Percentiles rank a stretch among this genome's conserved stretches.
These are phyloP conservation scores for Phytophthora hybrid DNA, from an alignment of 352 stramenopile genomes.

Conservation along the genomic window DNA sequence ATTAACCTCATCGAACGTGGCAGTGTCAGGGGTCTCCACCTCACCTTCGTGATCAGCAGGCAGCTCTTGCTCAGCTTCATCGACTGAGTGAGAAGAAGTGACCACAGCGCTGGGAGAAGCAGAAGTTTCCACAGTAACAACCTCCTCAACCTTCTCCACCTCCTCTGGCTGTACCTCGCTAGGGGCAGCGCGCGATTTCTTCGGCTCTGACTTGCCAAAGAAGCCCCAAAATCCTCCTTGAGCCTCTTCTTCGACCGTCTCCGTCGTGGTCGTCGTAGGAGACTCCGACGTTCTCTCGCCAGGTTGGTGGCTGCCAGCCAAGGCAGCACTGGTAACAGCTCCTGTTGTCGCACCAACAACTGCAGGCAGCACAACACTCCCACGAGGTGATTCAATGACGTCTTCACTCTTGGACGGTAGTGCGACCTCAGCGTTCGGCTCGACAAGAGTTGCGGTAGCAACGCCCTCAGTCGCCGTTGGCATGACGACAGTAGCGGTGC, in stretches of 20 bases:
- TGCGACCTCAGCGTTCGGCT: neutral
- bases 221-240: constrained; percentile 35
- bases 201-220: constrained; percentile 31
- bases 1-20: neutral
- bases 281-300: neutral
- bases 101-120: neutral
- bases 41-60: constrained; percentile 4
- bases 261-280: neutral
- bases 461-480: neutral
- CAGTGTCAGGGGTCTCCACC: neutral
- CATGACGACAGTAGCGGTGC: neutral
- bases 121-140: neutral
- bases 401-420: neutral
- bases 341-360: neutral
- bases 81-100: neutral
- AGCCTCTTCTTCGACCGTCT: constrained; percentile 13
- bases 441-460: neutral
- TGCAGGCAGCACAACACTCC: no score
- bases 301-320: neutral
- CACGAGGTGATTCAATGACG: neutral
- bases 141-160: constrained; percentile 5
- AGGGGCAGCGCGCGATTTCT: neutral
- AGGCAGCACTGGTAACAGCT: neutral
- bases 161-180: constrained; percentile 2
- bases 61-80: constrained; percentile 11